phyloP scores from a whole-genome alignment of 208 protist genomes.

The Wallacemonas rigidus region DNA sequence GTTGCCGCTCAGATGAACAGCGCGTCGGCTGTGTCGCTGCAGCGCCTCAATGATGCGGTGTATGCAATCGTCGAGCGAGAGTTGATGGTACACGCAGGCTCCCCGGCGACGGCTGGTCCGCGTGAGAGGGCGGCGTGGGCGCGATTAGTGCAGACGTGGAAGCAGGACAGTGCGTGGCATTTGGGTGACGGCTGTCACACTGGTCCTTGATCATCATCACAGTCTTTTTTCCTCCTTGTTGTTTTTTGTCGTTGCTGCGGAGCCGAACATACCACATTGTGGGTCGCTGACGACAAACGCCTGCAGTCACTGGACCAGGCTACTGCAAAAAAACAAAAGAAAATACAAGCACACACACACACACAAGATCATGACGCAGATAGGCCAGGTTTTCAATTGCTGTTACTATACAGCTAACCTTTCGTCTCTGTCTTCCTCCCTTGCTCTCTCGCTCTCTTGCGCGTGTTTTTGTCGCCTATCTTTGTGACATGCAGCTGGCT shows the following conservation, averaged over 20 bases:
- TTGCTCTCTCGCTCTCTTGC: not conserved
- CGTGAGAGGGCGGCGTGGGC: not conserved
- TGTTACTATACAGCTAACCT: too few relatives aligned
- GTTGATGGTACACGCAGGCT: not conserved
- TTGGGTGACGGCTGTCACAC: not conserved
- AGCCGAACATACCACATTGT: too few relatives aligned
- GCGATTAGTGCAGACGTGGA: not conserved
- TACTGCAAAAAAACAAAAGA: too few relatives aligned
- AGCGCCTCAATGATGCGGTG: not conserved
- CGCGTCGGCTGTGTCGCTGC: not conserved
- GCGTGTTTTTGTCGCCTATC: not conserved
- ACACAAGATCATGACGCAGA: too few relatives aligned
- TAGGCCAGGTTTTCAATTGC: too few relatives aligned
- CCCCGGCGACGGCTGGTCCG: not conserved
- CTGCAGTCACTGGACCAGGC: too few relatives aligned
- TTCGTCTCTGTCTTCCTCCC: not conserved
- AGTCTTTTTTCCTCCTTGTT: too few relatives aligned
- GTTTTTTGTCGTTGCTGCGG: not conserved
- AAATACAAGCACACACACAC: too few relatives aligned
- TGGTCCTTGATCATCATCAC: too few relatives aligned
- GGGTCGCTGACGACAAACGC: too few relatives aligned
- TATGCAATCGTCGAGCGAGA: not conserved
- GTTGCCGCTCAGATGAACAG: too few relatives aligned
- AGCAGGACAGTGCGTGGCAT: constrained; percentile 7
- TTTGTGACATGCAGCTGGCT: not conserved